These are phyloP conservation scores for Westerdykella aurantiaca DNA, from an alignment of 2,329 filamentous ascomycete species.

Conservation along the genomic window DNA sequence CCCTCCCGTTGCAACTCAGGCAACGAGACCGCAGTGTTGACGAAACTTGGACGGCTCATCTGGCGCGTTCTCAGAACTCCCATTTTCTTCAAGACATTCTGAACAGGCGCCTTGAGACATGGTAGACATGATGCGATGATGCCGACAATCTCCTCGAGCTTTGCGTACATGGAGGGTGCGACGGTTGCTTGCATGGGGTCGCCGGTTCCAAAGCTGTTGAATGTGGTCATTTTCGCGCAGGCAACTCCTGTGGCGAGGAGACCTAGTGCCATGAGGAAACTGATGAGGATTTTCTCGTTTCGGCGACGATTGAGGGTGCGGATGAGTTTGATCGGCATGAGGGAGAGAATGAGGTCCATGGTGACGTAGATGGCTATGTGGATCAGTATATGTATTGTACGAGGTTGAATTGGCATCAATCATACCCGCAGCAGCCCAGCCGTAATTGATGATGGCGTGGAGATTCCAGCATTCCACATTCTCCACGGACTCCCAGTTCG, in stretches of 20 bases:
- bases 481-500: conserved; percentile 18
- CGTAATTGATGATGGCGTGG: conserved; percentile 16
- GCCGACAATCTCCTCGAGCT: conserved; percentile 22
- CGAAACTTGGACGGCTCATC: conserved; percentile 15
- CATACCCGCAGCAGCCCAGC: conserved; percentile 22
- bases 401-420: background rate
- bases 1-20: conserved; percentile 3
- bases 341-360: conserved; percentile 23
- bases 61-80: conserved; percentile 16
- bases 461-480: conserved; percentile 19
- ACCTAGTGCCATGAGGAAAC: conserved; percentile 19
- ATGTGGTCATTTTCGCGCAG: conserved; percentile 22
- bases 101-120: conserved; percentile 16
- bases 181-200: conserved; percentile 23
- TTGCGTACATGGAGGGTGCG: conserved; percentile 19
- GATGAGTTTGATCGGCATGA: conserved; percentile 22
- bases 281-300: conserved; percentile 20
- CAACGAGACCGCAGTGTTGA: conserved; percentile 4
- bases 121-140: conserved; percentile 25
- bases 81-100: conserved; percentile 15
- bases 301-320: conserved; percentile 16
- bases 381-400: background rate
- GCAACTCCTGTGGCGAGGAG: conserved; percentile 19
- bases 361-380: conserved; percentile 17
- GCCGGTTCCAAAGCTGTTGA: conserved; percentile 16